Conservation (phyloP, 345 rosid species). For the Anacardium occidentale region DNA sequence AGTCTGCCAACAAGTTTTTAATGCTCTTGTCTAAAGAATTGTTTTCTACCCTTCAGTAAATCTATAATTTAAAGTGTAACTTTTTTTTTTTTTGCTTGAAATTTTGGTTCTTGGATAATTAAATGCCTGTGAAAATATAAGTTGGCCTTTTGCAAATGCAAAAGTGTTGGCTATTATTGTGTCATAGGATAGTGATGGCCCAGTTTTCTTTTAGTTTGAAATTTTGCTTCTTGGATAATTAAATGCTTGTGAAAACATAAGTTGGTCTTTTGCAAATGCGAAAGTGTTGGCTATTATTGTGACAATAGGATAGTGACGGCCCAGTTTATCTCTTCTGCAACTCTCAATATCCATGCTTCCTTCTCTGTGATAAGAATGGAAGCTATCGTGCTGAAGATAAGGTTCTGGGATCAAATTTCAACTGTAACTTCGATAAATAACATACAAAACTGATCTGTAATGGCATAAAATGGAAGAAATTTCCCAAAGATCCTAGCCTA, state of each 20-base stretch:
- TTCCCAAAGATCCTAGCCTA: no score
- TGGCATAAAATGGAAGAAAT: no score
- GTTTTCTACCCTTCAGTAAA: not conserved
- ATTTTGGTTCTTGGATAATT: not conserved
- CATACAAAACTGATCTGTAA: not conserved
- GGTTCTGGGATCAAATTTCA: not conserved
- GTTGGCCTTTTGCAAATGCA: not conserved
- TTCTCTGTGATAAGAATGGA: constrained; percentile 2
- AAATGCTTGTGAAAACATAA: not conserved
- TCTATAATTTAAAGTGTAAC: not conserved
- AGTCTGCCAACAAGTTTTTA: not conserved
- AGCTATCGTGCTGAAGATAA: not conserved
- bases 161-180: not conserved
- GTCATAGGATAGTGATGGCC: not conserved
- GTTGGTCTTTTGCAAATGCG: not conserved
- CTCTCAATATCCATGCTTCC: not conserved
- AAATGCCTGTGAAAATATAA: not conserved
- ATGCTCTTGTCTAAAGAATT: not conserved
- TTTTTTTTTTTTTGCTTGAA: not conserved
- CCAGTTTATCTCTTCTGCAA: not conserved
- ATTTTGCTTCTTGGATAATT: not conserved
- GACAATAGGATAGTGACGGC: not conserved
- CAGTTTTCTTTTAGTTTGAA: not conserved
- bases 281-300: not conserved
- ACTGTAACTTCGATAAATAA: not conserved